Base-by-base conservation (phyloP, 805 yeast species). In the Candida alai region DNA sequence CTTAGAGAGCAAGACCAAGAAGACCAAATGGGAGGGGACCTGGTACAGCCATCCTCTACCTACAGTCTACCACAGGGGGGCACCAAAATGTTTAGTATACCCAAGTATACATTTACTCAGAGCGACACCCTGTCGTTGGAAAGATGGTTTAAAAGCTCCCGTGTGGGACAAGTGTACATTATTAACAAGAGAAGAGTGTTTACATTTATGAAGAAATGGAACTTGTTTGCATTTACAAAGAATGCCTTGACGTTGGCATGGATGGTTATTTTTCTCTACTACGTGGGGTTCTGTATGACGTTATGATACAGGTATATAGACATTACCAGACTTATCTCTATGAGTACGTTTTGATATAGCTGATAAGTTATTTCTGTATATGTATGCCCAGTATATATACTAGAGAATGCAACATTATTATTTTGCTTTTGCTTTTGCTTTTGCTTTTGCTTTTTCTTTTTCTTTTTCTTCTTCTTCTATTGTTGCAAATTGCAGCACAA, bases 1-100 rank as follows among this genome's bases (percentile, higher is more conserved):
- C 38, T 61, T 20, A 40, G 44, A 35, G 57, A 52, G 22, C 65
- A 58, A 37, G 66, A 60, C 10, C 44, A 48, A 12, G 45, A 42
- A 4, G 34, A 27, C 9, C 14, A 7, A 6, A 24, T 3, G 4
- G 9, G 24, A 8, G 15, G 4, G 6, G 10, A n/a, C 7, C 11
- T 7, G 25, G 16, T 11, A 10, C 15, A 16, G 15, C 24, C 32
- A 8, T 28, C 30, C n/a, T 19, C 29, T 14, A 25, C 36, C 7
- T 32, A 25, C 15, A 26, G 9, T 34, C 36, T 16, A 32, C 35
- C 22, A 13, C 13, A 23, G 18, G 32, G 21, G 14, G n/a, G 12
- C 12, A 24, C 32, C 16, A 30, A 37, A 26, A 4, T 37, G 28
- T 26, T 39, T 24, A 39, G 44, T 20, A 42, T 53, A 19, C 59